Evolutionary conservation across 2,329 filamentous ascomycete genomes (phyloP).

Genomic region (Cercospora brassicicola): DNA sequence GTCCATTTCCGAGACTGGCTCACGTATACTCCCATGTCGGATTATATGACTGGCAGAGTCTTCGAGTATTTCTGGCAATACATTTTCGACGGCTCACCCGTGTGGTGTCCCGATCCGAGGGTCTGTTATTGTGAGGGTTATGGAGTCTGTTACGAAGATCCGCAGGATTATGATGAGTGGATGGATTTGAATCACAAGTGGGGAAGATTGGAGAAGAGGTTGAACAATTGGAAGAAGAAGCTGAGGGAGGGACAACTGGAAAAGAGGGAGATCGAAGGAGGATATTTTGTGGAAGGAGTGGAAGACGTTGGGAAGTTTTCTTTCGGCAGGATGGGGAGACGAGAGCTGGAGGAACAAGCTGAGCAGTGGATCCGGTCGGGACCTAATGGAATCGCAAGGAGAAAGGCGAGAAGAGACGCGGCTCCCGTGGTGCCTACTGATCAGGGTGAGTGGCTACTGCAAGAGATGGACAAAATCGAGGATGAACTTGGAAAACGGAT

Average conservation of each 20-base stretch:
- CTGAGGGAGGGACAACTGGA: background rate
- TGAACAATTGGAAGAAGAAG: conserved; percentile 44
- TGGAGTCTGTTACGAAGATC: conserved; percentile 60
- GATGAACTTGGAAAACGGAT: conserved; percentile 47
- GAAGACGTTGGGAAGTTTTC: background rate
- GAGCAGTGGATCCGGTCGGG: background rate
- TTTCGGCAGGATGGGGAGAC: conserved; percentile 39
- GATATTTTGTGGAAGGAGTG: background rate
- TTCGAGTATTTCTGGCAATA: conserved; percentile 67
- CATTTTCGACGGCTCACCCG: conserved; percentile 56
- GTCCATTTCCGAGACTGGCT: conserved; percentile 62
- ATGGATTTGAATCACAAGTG: conserved; percentile 48
- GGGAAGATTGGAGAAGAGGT: conserved; percentile 43
- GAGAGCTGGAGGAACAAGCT: background rate
- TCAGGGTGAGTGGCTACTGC: conserved; percentile 16
- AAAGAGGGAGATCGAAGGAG: background rate
- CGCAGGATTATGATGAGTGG: conserved; percentile 52
- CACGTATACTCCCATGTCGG: conserved; percentile 54
- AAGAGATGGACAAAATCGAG: conserved; percentile 48
- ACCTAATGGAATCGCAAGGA: background rate
- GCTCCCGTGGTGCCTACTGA: background rate
- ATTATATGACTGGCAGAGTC: conserved; percentile 59
- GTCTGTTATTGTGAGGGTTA: conserved; percentile 65
- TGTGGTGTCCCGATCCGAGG: conserved; percentile 54
- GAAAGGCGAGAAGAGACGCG: background rate